Conservation (phyloP, 2,329 filamentous ascomycete genomes). For the Periconia sp. region DNA sequence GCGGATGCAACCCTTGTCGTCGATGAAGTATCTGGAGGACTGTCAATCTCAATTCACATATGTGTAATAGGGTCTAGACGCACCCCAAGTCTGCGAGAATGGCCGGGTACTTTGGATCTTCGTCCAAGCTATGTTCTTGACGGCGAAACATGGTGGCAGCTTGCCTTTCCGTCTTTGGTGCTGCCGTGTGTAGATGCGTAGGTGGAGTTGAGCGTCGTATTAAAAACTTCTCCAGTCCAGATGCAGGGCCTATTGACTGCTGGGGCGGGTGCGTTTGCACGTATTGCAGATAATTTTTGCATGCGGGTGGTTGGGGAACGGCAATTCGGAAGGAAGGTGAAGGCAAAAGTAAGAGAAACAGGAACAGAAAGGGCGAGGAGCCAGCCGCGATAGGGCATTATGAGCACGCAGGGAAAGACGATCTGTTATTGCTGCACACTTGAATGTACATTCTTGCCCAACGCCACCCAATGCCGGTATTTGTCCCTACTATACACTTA, state of each 20-base stretch:
- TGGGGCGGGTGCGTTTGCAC: conserved; percentile 6
- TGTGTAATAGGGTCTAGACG: no score
- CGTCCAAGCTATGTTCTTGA: conserved; percentile 69
- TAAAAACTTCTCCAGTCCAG: neutral
- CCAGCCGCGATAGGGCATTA: no score
- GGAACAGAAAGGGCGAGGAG: conserved; percentile 15
- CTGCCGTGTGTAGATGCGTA: conserved; percentile 1
- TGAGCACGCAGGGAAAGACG: no score
- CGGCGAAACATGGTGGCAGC: conserved; percentile 77
- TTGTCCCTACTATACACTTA: conserved; percentile 31
- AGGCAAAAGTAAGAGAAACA: neutral
- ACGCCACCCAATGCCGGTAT: conserved; percentile 39
- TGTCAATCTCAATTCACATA: no score
- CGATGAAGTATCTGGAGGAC: conserved; percentile 74
- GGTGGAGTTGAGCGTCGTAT: neutral
- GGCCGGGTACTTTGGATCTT: conserved; percentile 67
- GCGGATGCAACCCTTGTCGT: conserved; percentile 65
- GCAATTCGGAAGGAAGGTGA: neutral
- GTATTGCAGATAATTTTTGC: conserved; percentile 6
- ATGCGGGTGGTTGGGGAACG: neutral
- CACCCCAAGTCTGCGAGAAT: conserved; percentile 77
- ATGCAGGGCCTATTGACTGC: conserved; percentile 2
- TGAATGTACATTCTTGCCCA: conserved; percentile 18
- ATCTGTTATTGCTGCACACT: conserved; percentile 13
- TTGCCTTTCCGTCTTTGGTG: no score